Evolutionary conservation across 176 grass and related monocot genomes (phyloP).

Genomic region (Leersia perrieri): DNA sequence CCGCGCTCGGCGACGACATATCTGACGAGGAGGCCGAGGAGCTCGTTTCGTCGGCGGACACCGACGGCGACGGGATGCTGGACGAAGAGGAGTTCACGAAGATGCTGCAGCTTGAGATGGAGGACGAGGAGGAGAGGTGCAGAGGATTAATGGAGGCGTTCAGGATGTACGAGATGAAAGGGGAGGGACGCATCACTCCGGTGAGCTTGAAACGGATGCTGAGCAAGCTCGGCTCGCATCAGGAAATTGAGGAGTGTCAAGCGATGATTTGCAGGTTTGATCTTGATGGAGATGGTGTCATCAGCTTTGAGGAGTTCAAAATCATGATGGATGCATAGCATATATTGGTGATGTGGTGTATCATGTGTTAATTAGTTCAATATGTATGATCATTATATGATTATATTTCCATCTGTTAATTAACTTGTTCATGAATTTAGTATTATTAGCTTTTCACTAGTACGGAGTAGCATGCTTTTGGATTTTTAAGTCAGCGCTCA

Average conservation of each 20-base stretch:
- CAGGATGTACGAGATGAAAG: slow-evolving; percentile 37
- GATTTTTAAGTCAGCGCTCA: no score
- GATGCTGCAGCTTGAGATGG: background rate
- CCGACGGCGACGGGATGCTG: slow-evolving; percentile 19
- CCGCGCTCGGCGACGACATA: slow-evolving; percentile 4
- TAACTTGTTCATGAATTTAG: no score
- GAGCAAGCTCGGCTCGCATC: slow-evolving; percentile 13
- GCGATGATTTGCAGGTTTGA: slow-evolving; percentile 47
- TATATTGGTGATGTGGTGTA: background rate
- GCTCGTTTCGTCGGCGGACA: slow-evolving; percentile 7
- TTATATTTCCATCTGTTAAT: no score
- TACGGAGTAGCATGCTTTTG: no score
- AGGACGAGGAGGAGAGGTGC: background rate
- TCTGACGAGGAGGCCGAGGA: background rate
- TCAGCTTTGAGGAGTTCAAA: slow-evolving; percentile 42
- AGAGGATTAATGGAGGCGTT: slow-evolving; percentile 27
- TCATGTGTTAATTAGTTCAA: background rate
- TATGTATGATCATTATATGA: background rate
- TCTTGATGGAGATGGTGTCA: slow-evolving; percentile 27
- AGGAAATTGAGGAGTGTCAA: slow-evolving; percentile 25
- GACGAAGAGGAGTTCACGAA: background rate
- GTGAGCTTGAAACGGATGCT: slow-evolving; percentile 37
- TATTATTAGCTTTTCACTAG: no score
- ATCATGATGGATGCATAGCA: slow-evolving; percentile 32
- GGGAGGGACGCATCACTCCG: slow-evolving; percentile 37